These are phyloP conservation scores for Neurospora tetraspora DNA, from an alignment of 495 filamentous ascomycete genomes.

Conservation along the genomic window DNA sequence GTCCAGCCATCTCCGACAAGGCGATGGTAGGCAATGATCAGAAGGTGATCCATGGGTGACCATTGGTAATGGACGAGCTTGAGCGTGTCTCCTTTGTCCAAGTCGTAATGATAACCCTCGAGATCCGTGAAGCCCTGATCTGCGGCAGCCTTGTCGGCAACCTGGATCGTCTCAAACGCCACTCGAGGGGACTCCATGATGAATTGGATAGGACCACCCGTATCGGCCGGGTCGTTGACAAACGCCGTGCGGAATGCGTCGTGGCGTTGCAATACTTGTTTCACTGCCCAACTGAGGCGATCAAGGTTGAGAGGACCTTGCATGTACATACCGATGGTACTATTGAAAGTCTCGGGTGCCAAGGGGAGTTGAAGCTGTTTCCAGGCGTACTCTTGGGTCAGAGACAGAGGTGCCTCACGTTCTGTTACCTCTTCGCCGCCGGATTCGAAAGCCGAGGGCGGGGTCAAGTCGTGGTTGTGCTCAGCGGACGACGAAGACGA, in stretches of 20 bases:
- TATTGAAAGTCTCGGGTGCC: conserved; percentile 9
- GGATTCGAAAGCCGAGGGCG: background rate
- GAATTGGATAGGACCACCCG: background rate
- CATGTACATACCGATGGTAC: conserved; percentile 11
- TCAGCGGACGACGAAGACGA: no score
- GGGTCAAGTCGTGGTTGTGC: no score
- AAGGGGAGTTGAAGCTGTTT: background rate
- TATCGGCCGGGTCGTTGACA: background rate
- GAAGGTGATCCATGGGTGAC: conserved; percentile 1
- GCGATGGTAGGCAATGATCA: conserved; percentile 21
- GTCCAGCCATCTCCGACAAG: conserved; percentile 21
- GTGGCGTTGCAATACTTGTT: conserved; percentile 1
- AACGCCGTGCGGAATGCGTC: background rate
- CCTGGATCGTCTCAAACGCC: conserved; percentile 2
- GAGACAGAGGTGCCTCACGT: background rate
- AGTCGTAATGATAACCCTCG: conserved; percentile 8
- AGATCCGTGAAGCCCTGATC: conserved; percentile 2
- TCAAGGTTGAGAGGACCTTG: conserved; percentile 13
- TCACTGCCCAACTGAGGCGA: conserved; percentile 22
- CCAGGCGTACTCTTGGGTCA: background rate
- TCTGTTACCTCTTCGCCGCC: background rate
- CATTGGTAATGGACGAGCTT: conserved; percentile 8
- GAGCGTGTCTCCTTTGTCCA: conserved; percentile 8
- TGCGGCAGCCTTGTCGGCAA: background rate
- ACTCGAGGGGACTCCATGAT: background rate